phyloP scores from a whole-genome alignment of 768 basidiomycete genomes.

The Hygrophorus russula region DNA sequence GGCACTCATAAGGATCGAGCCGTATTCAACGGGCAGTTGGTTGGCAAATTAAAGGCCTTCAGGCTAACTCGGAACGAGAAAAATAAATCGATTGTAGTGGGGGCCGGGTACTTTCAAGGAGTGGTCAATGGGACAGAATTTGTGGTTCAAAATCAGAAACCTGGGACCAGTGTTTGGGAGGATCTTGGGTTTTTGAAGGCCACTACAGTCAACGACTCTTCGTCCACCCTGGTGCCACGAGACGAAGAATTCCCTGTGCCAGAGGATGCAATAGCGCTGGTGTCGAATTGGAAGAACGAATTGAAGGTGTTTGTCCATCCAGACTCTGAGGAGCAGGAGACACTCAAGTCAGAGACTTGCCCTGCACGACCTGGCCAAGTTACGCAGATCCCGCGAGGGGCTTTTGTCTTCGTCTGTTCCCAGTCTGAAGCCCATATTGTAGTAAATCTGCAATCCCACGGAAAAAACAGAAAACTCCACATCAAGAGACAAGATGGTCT shows the following conservation, averaged over 20 bases:
- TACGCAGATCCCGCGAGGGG: no score
- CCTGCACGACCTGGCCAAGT: background rate
- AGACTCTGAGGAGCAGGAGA: background rate
- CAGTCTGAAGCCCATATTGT: background rate
- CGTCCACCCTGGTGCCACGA: background rate
- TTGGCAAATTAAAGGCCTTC: background rate
- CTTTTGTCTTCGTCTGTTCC: background rate
- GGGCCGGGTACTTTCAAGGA: conserved; percentile 3
- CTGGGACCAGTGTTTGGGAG: background rate
- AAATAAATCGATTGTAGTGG: background rate
- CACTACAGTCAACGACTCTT: background rate
- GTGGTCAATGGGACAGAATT: conserved; percentile 6
- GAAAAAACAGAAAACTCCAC: background rate
- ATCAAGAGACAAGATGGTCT: background rate
- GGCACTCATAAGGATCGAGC: conserved; percentile 2
- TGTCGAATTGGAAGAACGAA: conserved; percentile 1
- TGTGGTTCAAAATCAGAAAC: background rate
- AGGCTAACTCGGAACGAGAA: background rate
- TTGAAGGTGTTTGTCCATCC: background rate
- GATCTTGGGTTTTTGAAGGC: background rate
- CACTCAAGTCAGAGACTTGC: background rate
- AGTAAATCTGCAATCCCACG: no score
- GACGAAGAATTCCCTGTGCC: background rate
- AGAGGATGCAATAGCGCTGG: background rate
- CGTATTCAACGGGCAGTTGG: background rate